Evolutionary conservation across 2,329 filamentous ascomycete species (phyloP).

Genomic region (Arthrobotrys musiformis): DNA sequence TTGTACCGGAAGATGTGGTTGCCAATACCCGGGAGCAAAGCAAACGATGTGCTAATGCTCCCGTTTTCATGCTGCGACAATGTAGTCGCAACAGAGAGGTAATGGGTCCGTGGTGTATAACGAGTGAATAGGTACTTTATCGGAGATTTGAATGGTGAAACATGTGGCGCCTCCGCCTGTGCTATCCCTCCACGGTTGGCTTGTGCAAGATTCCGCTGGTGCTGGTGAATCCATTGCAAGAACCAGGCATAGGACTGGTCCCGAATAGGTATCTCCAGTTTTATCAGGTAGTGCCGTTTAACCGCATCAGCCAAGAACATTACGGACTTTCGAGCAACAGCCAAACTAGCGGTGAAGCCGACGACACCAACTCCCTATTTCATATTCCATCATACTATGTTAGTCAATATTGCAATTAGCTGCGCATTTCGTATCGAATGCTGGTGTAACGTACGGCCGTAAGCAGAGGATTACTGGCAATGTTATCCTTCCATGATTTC

Average conservation of each 20-base stretch:
- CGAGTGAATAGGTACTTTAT: constrained; percentile 66
- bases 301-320: constrained; percentile 78
- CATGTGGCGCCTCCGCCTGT: constrained; percentile 66
- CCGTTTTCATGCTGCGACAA: constrained; percentile 73
- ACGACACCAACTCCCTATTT: constrained; percentile 89
- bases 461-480: constrained; percentile 39
- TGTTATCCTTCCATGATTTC: constrained; percentile 44
- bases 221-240: constrained; percentile 89
- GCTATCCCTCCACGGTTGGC: constrained; percentile 49
- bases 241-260: constrained; percentile 96
- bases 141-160: constrained; percentile 67
- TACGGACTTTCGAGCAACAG: constrained; percentile 81
- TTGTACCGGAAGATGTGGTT: constrained; percentile 87
- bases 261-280: constrained; percentile 93
- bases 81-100: constrained; percentile 73
- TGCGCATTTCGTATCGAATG: constrained; percentile 25
- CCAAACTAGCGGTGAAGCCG: constrained; percentile 81
- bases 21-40: constrained; percentile 89
- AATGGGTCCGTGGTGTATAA: constrained; percentile 71
- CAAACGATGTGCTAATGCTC: constrained; percentile 80
- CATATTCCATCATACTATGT: constrained; percentile 59
- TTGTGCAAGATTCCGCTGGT: constrained; percentile 72
- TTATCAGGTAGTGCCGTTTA: constrained; percentile 86
- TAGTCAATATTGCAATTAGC: constrained; percentile 53
- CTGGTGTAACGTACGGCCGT: constrained; percentile 29